Percentiles rank a stretch among this genome's conserved stretches.
Evolutionary conservation across 768 basidiomycete species (phyloP).

Genomic region (Sistotremastrum suecicum): DNA sequence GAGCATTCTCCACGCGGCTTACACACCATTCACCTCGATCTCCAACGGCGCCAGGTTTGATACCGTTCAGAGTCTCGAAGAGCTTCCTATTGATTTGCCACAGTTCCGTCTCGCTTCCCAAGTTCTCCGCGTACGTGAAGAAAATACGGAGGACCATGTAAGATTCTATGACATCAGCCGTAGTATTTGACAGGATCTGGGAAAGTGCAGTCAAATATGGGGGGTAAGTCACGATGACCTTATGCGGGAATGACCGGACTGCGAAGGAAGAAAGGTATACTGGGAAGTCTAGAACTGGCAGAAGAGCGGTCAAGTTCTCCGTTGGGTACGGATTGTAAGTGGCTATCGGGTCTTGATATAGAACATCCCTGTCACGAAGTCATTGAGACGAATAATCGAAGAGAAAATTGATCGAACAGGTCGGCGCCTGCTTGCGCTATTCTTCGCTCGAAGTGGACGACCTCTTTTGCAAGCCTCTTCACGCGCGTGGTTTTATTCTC

Average conservation of each 20-base stretch:
- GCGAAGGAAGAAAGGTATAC: slow-evolving; percentile 81
- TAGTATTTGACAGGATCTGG: slow-evolving; percentile 50
- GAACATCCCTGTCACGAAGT: slow-evolving; percentile 34
- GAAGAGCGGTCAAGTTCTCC: slow-evolving; percentile 47
- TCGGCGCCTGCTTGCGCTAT: slow-evolving; percentile 74
- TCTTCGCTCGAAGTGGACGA: slow-evolving; percentile 65
- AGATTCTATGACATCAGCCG: slow-evolving; percentile 62
- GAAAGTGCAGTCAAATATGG: slow-evolving; percentile 57
- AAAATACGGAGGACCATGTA: slow-evolving; percentile 78
- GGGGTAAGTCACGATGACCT: slow-evolving; percentile 74
- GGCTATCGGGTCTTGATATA: slow-evolving; percentile 66
- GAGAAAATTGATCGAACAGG: slow-evolving; percentile 30
- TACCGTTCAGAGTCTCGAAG: slow-evolving; percentile 60
- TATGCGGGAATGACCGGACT: slow-evolving; percentile 58
- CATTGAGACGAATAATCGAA: neutral
- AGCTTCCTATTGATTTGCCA: slow-evolving; percentile 65
- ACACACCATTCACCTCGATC: slow-evolving; percentile 81
- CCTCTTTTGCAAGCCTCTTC: slow-evolving; percentile 48
- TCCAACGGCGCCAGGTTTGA: slow-evolving; percentile 75
- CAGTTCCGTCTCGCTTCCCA: slow-evolving; percentile 63
- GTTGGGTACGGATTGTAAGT: slow-evolving; percentile 80
- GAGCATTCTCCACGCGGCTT: slow-evolving; percentile 46
- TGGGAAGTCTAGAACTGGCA: slow-evolving; percentile 69
- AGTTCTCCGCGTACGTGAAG: slow-evolving; percentile 47
- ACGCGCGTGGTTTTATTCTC: slow-evolving; percentile 40